Evolutionary conservation across 2,329 filamentous ascomycete genomes (phyloP), one percentile per base, ranked within the genome.

Genomic region (Fusarium sp.): DNA sequence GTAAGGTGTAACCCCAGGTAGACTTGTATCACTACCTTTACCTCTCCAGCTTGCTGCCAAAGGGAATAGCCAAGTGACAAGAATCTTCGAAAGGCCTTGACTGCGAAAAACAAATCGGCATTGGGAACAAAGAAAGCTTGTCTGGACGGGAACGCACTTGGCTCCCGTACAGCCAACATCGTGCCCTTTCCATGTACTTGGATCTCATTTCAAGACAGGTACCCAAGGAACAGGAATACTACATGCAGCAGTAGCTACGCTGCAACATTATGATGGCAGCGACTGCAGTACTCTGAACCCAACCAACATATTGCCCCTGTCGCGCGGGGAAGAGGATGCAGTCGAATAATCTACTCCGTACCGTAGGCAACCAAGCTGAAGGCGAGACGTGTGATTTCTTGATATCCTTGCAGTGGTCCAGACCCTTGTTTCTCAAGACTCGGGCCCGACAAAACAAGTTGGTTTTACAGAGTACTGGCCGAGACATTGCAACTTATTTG

Each of bases 251-350:
- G n/a, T 37, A 52, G n/a, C 36, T 45, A 36, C 43, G 45, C 41
- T 53, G 41, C 53, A 48, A 57, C 58, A 49, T 33, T 55, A 60
- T 40, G 49, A 61, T 63, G 58, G 36, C 43, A 40, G 40, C 36
- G 27, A 37, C 45, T 41, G 53, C 49, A 50, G 36, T 35, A 46
- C 20, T 10, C 25, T 25, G 25, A 9, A 25, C 25, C 18, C 39
- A 33, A 17, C 27, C 23, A 14, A 33, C 36, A 29, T 35, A 15
- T 37, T 41, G 60, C 51, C 50, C 65, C 52, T 58, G 58, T 35
- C 46, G 47, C 31, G 35, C 43, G 39, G 58, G 62, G 42, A 58
- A 45, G 55, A 66, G 29, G 43, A 23, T 49, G 36, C 46, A 58
- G 51, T 15, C 36, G 25, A 33, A 36, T 21, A 20, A 50, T n/a